Conservation (phyloP, 305 asterid genomes). For the Caryopteris hybrid region DNA sequence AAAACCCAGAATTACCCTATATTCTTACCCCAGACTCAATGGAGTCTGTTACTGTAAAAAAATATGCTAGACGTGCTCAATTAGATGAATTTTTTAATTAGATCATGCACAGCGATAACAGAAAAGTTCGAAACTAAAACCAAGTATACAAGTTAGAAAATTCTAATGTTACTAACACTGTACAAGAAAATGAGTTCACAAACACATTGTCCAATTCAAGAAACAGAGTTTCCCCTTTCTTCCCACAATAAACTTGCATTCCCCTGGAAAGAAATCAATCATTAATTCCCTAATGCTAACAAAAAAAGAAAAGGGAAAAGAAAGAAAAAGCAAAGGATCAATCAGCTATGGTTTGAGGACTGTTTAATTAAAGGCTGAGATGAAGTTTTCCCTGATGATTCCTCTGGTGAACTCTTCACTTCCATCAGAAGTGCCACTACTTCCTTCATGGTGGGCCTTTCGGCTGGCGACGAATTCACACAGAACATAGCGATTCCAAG, state of each 20-base stretch:
- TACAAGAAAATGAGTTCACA: slow-evolving; percentile 24
- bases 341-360: slow-evolving; percentile 56
- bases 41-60: too few relatives aligned
- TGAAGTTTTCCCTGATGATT: slow-evolving; percentile 62
- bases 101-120: too few relatives aligned
- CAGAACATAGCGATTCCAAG: slow-evolving; percentile 96
- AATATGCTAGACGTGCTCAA: too few relatives aligned
- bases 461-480: slow-evolving; percentile 79
- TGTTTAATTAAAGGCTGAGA: slow-evolving; percentile 89
- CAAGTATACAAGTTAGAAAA: too few relatives aligned
- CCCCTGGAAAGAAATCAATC: slow-evolving; percentile 11
- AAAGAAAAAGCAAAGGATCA: not conserved
- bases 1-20: too few relatives aligned
- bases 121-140: too few relatives aligned
- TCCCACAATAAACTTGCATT: not conserved
- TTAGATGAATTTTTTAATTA: too few relatives aligned
- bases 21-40: too few relatives aligned
- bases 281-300: slow-evolving; percentile 6
- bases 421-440: slow-evolving; percentile 92
- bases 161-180: slow-evolving; percentile 23
- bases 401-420: slow-evolving; percentile 83
- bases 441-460: slow-evolving; percentile 94
- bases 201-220: slow-evolving; percentile 21
- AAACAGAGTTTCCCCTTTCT: slow-evolving; percentile 3
- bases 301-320: not conserved